Conservation (phyloP, 169 alveolate genomes). For the Babesia bovis region DNA sequence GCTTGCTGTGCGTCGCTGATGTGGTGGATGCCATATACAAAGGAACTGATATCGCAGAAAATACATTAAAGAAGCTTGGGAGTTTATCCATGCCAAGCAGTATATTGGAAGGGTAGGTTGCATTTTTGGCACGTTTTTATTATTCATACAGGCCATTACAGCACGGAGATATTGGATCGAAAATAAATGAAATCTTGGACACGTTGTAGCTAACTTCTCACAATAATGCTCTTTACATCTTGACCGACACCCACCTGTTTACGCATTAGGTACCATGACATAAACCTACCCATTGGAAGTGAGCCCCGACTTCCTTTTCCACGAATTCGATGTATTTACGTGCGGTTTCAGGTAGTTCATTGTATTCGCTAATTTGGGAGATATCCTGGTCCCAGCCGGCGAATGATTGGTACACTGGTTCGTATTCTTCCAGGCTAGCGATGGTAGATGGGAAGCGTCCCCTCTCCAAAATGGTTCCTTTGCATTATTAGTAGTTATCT, state of each 20-base stretch:
- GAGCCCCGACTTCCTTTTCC: slow-evolving; percentile 78
- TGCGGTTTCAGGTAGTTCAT: slow-evolving; percentile 85
- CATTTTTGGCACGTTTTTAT: background rate
- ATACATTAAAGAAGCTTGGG: slow-evolving; percentile 46
- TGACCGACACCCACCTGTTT: slow-evolving; percentile 58
- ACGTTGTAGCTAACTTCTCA: slow-evolving; percentile 14
- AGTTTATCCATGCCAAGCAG: slow-evolving; percentile 13
- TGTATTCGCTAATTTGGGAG: slow-evolving; percentile 73
- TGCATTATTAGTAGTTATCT: background rate
- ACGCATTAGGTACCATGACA: background rate
- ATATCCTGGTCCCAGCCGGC: slow-evolving; percentile 89
- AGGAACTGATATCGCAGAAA: slow-evolving; percentile 29
- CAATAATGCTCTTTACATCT: slow-evolving; percentile 32
- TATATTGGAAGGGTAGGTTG: slow-evolving; percentile 21
- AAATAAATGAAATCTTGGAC: slow-evolving; percentile 7
- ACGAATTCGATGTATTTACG: slow-evolving; percentile 80
- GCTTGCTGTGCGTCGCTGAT: slow-evolving; percentile 41
- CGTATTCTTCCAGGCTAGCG: slow-evolving; percentile 77
- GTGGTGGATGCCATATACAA: slow-evolving; percentile 44
- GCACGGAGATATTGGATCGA: slow-evolving; percentile 31
- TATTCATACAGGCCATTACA: slow-evolving; percentile 3
- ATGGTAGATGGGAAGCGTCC: slow-evolving; percentile 84
- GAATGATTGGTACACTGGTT: slow-evolving; percentile 85
- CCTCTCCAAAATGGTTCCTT: slow-evolving; percentile 67
- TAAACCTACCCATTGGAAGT: slow-evolving; percentile 88